These are phyloP conservation scores for Tinospora cordifolia DNA, from an alignment of 164 flowering plant genomes.

Conservation along the genomic window DNA sequence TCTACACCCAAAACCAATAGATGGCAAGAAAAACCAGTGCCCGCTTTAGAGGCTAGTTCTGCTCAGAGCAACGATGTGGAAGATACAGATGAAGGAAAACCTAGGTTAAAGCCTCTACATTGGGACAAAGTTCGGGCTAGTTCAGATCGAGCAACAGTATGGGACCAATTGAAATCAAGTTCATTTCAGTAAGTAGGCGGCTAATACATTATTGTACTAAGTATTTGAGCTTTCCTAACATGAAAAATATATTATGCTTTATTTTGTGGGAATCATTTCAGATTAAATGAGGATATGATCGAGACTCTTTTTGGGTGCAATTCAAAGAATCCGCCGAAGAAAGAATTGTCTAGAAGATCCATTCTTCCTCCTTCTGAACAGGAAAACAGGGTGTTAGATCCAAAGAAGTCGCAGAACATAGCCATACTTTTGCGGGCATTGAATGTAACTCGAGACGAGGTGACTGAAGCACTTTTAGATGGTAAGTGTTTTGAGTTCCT, in stretches of 20 bases:
- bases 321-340: slow-evolving; percentile 41
- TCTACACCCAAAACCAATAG: slow-evolving; percentile 22
- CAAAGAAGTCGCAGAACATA: slow-evolving; percentile 97
- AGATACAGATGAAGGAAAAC: slow-evolving; percentile 42
- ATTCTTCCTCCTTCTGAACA: slow-evolving; percentile 47
- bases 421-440: slow-evolving; percentile 87
- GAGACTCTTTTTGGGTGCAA: slow-evolving; percentile 84
- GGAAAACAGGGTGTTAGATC: slow-evolving; percentile 83
- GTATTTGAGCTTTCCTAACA: neutral
- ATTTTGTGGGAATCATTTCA: slow-evolving; percentile 23
- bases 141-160: slow-evolving; percentile 86
- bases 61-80: slow-evolving; percentile 40
- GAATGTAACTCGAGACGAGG: slow-evolving; percentile 91
- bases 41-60: slow-evolving; percentile 22
- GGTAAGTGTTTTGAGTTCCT: slow-evolving; percentile 41
- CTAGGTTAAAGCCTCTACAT: slow-evolving; percentile 85
- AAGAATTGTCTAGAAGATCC: slow-evolving; percentile 51
- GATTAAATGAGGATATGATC: slow-evolving; percentile 93
- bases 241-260: slow-evolving; percentile 10
- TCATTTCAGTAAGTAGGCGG: slow-evolving; percentile 83
- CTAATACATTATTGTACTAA: neutral
- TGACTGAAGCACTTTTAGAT: slow-evolving; percentile 78
- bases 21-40: slow-evolving; percentile 10
- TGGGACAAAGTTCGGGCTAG: slow-evolving; percentile 98
- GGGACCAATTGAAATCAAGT: slow-evolving; percentile 93